Evolutionary conservation across 2,329 filamentous ascomycete species (phyloP), one percentile per base, ranked within the genome.

Genomic region (Clonostachys byssicola): DNA sequence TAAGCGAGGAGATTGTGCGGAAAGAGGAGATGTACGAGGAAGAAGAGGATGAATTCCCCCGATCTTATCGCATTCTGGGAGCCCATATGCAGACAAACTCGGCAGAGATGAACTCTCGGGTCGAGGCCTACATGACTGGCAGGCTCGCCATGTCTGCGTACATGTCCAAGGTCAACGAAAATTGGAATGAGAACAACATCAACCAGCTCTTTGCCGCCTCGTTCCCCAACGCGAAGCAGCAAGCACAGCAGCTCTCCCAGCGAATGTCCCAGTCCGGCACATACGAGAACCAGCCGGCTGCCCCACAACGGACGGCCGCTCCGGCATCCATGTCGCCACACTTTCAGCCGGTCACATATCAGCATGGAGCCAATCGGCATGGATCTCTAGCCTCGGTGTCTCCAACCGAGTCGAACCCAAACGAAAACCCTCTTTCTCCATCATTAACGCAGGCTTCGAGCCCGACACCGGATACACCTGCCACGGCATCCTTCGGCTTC

Each of bases 1-100:
- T 96, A 49, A 91, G 86, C 23, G 87, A 92, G 64, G 81, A 94
- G 59, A 91, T 94, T 23, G 91, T 96, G 12, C 74, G 88, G 55
- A 91, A 89, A 52, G 92, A 96, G 63, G 90, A 95, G 63, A 95
- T 96, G 89, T 96, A 96, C 61, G 91, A 96, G 60, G 92, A 96
- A 65, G 89, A 95, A 60, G 91, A 95, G 46, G 89, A 95, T 55
- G 88, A 92, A 48, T 62, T 89, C 20, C 83, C 86, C 1, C 76
- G 81, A 50, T 81, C 83, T 46, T 88, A 84, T 59, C 76, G 82
- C 49, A 72, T 81, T 13, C 69, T 89, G 34, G 81, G 80, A 13
- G 74, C 80, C 4, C 78, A 85, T 55, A 68, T 88, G 49, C 76
- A 82, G 54, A 85, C 79, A 3, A 71, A 71, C 14, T 82, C 80